Evolutionary conservation across 2,329 filamentous ascomycete species (phyloP).

Genomic region (Sporothrix phasma): DNA sequence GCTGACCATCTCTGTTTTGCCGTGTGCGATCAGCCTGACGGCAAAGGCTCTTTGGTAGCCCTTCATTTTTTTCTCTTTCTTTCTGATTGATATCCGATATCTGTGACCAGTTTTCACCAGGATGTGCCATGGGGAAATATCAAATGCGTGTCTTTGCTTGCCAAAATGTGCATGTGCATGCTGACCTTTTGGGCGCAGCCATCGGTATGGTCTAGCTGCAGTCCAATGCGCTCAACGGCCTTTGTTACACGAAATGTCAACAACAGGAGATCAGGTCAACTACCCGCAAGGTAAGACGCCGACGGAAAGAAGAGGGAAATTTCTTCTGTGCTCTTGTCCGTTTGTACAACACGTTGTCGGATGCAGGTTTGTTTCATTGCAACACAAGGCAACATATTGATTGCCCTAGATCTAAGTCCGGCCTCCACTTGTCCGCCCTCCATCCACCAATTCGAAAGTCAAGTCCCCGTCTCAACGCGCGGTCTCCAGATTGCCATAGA

Average conservation of each 20-base stretch:
- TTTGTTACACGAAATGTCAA: conserved; percentile 10
- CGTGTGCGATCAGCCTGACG: not conserved
- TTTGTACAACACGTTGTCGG: not conserved
- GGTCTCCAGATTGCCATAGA: not conserved
- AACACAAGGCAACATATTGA: not conserved
- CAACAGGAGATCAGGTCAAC: not conserved
- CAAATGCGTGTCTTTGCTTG: not conserved
- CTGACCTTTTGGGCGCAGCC: not conserved
- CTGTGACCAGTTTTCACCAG: too few species aligned
- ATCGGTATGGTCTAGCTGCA: not conserved
- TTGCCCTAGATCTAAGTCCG: not conserved
- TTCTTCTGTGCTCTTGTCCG: not conserved
- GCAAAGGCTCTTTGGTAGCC: not conserved
- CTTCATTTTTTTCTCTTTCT: not conserved
- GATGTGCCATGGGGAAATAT: too few species aligned
- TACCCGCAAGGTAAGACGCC: not conserved
- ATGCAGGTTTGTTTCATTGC: not conserved
- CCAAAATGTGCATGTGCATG: not conserved
- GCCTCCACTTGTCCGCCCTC: not conserved
- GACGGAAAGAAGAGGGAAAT: not conserved
- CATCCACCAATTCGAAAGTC: not conserved
- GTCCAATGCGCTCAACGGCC: not conserved
- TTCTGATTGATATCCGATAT: not conserved
- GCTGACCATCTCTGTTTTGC: not conserved
- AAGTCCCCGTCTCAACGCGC: not conserved